Base-by-base conservation (phyloP, 2,329 filamentous ascomycete genomes). In the Xylaria sp. region DNA sequence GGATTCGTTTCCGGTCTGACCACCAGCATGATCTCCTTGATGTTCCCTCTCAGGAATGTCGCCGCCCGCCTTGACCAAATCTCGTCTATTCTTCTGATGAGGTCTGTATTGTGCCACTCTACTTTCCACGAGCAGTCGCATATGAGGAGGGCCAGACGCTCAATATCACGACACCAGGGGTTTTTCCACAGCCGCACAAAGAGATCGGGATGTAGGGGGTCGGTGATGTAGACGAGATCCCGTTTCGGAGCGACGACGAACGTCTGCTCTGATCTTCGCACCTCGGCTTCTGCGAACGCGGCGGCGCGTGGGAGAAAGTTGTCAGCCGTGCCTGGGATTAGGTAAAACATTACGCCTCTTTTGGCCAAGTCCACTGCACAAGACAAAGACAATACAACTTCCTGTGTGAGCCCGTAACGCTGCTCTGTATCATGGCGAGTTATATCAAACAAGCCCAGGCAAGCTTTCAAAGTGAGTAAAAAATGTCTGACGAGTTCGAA, bases 221-320 rank as follows among this genome's bases (percentile, higher is more conserved):
- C 65, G 9, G 20, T 25, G 28, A 67, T 8, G 15, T 67, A 67
- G 32, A 67, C 30, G 36, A 67, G 65, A 20, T 67, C 65, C 18
- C 20, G 60, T 3, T 50, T 48, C 9, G 23, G 18, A 15, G 50
- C 41, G 18, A 66, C 13, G 18, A 18, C 3, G n/a, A 66, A 66
- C 8, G 4, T 9, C 32, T 66, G 57, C 9, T 0, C 23, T 5
- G 63, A 50, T 30, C 39, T 36, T 25, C 20, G 7, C 0, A 7
- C 6, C 30, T 61, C 48, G 1, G 7, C 32, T 13, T 9, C 18
- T 28, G 18, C 32, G 6, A 61, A 66, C 4, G 4, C 8, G 12
- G 1, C 4, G n/a, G 12, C 25, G n/a, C 20, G 13, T 15, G 1
- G 0, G 53, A 64, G 30, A 13, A 4, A 12, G 25, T 1, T 0